Evolutionary conservation across 176 grass and related monocot genomes (phyloP).

Genomic region (Lolium perenne): DNA sequence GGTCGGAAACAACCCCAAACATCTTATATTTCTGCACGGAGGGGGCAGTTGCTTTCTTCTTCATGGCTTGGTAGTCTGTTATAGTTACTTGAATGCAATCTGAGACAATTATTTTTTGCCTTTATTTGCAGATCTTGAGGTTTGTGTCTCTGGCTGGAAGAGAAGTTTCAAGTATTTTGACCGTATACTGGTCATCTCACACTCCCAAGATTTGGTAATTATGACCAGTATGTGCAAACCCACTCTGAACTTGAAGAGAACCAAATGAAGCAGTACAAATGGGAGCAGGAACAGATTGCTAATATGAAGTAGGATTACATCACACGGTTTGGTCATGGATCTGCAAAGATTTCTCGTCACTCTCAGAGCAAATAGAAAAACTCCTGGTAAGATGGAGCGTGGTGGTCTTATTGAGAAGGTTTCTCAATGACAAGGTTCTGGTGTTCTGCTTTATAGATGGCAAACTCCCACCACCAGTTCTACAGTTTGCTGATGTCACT

Average conservation of each 20-base stretch:
- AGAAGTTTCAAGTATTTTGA: slow-evolving; percentile 79
- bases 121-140: slow-evolving; percentile 82
- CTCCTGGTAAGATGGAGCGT: slow-evolving; percentile 93
- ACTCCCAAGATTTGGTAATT: slow-evolving; percentile 93
- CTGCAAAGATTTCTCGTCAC: slow-evolving; percentile 93
- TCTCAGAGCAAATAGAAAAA: slow-evolving; percentile 94
- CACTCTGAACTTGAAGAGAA: slow-evolving; percentile 89
- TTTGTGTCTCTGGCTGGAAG: slow-evolving; percentile 90
- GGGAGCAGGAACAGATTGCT: slow-evolving; percentile 97
- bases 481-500: slow-evolving; percentile 85
- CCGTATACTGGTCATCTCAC: slow-evolving; percentile 81
- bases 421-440: slow-evolving; percentile 62
- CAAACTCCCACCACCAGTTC: slow-evolving; percentile 84
- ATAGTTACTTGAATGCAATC: background rate
- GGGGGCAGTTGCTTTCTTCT: no score
- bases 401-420: slow-evolving; percentile 83
- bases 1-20: no score
- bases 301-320: slow-evolving; percentile 93
- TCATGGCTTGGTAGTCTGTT: no score
- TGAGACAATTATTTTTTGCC: slow-evolving; percentile 9
- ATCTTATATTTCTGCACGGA: no score
- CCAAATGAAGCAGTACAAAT: slow-evolving; percentile 97
- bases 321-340: slow-evolving; percentile 93
- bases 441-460: slow-evolving; percentile 87
- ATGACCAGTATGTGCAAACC: slow-evolving; percentile 87